Conservation (phyloP, 352 stramenopile genomes). For the Globisporangium carolinianum region DNA sequence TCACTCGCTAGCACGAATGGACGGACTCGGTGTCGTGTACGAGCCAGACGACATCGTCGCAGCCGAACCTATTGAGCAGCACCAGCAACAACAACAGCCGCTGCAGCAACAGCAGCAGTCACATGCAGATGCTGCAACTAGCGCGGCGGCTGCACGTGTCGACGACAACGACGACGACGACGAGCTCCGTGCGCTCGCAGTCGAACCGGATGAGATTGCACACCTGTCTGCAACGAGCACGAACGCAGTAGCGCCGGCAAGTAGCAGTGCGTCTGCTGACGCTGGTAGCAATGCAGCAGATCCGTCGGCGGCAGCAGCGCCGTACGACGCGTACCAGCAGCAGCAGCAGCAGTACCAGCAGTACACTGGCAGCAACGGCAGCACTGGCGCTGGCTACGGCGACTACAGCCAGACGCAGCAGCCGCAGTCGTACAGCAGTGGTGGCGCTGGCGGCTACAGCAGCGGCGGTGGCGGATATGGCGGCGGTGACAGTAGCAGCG, state of each 20-base stretch:
- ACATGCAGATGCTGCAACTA: background rate
- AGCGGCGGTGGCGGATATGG: constrained; percentile 1
- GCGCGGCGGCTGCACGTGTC: background rate
- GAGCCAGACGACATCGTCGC: constrained; percentile 58
- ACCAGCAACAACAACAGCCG: constrained; percentile 10
- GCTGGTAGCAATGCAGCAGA: constrained; percentile 5
- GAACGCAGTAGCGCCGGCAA: constrained; percentile 6
- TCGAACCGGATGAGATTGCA: constrained; percentile 48
- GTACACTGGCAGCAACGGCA: constrained; percentile 17
- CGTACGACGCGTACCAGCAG: constrained; percentile 31
- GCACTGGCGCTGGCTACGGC: constrained; percentile 9
- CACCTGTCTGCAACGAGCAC: constrained; percentile 6
- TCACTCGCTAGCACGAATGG: constrained; percentile 22
- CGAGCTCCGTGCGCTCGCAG: constrained; percentile 55
- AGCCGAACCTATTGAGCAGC: constrained; percentile 14
- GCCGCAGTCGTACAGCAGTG: constrained; percentile 2
- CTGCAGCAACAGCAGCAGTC: background rate
- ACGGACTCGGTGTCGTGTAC: constrained; percentile 69
- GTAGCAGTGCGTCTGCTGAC: background rate
- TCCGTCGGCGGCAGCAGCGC: background rate
- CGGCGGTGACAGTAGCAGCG: background rate
- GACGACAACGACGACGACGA: constrained; percentile 50
- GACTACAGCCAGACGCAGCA: constrained; percentile 16
- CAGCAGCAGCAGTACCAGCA: constrained; percentile 28
- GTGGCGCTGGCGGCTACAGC: constrained; percentile 8